Evolutionary conservation across 106 monocot genomes (phyloP).

Genomic region (Dendrobium officinale): DNA sequence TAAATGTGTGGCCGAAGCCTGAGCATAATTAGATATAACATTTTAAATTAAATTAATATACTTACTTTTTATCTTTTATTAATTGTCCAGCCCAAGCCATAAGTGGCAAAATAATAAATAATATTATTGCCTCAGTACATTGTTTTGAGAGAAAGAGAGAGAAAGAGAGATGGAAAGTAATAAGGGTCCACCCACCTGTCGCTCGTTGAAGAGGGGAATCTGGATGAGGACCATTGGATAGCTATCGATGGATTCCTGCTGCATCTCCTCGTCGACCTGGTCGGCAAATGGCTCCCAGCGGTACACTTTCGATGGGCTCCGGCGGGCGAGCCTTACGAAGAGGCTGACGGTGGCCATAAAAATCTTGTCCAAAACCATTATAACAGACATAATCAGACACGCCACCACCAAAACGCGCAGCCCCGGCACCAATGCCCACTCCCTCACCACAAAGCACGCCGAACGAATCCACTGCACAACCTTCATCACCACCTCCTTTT

Average conservation of each 20-base stretch:
- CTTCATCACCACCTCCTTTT: too few relatives aligned
- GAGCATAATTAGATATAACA: too few relatives aligned
- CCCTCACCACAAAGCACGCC: constrained; percentile 13
- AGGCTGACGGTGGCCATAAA: constrained; percentile 24
- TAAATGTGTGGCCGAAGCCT: too few relatives aligned
- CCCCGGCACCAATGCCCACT: constrained; percentile 3
- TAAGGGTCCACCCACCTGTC: constrained; percentile 11
- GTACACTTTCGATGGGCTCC: constrained; percentile 20
- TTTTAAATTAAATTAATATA: too few relatives aligned
- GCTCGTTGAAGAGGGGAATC: constrained; percentile 30
- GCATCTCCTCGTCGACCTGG: constrained; percentile 4
- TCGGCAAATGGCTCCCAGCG: constrained; percentile 18
- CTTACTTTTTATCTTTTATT: too few relatives aligned
- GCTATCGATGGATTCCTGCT: constrained; percentile 6
- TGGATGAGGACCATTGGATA: constrained; percentile 39
- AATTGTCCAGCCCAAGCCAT: too few relatives aligned
- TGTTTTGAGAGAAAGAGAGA: too few relatives aligned
- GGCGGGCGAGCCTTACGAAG: constrained; percentile 16
- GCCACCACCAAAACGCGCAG: background rate
- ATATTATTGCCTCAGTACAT: too few relatives aligned
- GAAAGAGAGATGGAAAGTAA: too few relatives aligned
- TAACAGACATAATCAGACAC: constrained; percentile 32
- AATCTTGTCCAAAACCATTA: constrained; percentile 24
- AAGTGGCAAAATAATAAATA: too few relatives aligned
- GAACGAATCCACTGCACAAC: background rate